Percentiles rank a stretch among this genome's conserved stretches.
Evolutionary conservation across 495 filamentous ascomycete species (phyloP).

Genomic region (Jackrogersella minutella): DNA sequence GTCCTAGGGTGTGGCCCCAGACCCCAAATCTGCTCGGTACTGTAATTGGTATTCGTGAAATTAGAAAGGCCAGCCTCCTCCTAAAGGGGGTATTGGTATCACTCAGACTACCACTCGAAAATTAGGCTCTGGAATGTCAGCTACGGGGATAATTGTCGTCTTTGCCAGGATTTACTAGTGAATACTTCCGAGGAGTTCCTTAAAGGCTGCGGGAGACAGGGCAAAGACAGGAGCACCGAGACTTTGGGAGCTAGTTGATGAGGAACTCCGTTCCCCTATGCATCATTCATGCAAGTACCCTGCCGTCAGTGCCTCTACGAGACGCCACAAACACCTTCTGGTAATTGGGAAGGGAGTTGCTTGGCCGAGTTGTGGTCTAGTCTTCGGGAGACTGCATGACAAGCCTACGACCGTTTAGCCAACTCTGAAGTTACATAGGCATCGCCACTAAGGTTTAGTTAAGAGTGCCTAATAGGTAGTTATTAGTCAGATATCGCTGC

Average conservation of each 20-base stretch:
- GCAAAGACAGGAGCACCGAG: conserved; percentile 20
- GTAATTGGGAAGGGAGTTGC: conserved; percentile 43
- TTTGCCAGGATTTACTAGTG: conserved; percentile 2
- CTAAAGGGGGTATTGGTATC: conserved; percentile 12
- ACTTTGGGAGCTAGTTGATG: conserved; percentile 28
- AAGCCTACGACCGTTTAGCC: conserved; percentile 43
- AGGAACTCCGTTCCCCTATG: conserved; percentile 42
- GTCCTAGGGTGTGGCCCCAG: conserved; percentile 36
- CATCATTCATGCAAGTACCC: conserved; percentile 44
- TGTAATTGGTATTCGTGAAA: conserved; percentile 37
- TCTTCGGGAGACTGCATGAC: conserved; percentile 45
- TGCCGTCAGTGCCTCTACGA: conserved; percentile 46
- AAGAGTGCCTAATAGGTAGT: conserved; percentile 29
- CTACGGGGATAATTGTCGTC: neutral
- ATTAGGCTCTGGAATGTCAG: neutral
- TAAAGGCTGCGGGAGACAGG: neutral
- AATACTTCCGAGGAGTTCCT: conserved; percentile 5
- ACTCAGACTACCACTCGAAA: conserved; percentile 7
- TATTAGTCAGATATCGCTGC: conserved; percentile 32
- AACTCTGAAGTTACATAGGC: conserved; percentile 23
- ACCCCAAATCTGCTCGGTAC: conserved; percentile 37
- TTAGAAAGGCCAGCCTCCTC: conserved; percentile 23
- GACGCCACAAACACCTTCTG: conserved; percentile 48
- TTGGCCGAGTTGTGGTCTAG: conserved; percentile 42
- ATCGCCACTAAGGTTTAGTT: conserved; percentile 41